Conservation (phyloP, 148 eudicot genomes). For the Silene latifolia region DNA sequence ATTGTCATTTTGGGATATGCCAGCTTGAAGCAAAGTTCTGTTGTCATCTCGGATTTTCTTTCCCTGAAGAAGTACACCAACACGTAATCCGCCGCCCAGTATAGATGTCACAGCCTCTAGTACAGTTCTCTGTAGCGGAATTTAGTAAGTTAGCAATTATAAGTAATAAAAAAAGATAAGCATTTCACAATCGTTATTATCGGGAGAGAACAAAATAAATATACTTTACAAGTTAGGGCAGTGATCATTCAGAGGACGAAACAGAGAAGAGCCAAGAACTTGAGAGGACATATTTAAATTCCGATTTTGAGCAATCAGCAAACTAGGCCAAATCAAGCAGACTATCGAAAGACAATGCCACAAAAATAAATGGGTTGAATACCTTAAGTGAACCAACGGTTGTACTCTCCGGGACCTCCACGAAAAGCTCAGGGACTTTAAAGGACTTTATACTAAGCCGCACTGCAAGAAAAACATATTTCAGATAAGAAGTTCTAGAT, state of each 20-base stretch:
- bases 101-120: conserved; percentile 81
- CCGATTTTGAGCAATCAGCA: background rate
- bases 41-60: conserved; percentile 84
- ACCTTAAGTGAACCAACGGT: conserved; percentile 96
- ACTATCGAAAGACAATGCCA: background rate
- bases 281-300: background rate
- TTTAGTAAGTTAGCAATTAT: background rate
- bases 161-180: background rate
- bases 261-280: no score
- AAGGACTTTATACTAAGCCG: conserved; percentile 91
- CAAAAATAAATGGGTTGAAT: conserved; percentile 2
- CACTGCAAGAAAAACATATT: conserved; percentile 49
- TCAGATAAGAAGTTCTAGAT: conserved; percentile 22
- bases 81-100: conserved; percentile 70
- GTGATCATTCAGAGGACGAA: background rate
- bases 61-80: conserved; percentile 87
- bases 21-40: conserved; percentile 75
- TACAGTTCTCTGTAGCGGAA: conserved; percentile 58
- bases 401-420: conserved; percentile 89
- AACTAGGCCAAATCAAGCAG: background rate
- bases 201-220: no score
- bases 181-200: no score
- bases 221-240: background rate
- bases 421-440: conserved; percentile 84
- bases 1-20: conserved; percentile 58